These are phyloP conservation scores for Podospora tetraspora DNA, from an alignment of 495 filamentous ascomycete genomes.

Conservation along the genomic window DNA sequence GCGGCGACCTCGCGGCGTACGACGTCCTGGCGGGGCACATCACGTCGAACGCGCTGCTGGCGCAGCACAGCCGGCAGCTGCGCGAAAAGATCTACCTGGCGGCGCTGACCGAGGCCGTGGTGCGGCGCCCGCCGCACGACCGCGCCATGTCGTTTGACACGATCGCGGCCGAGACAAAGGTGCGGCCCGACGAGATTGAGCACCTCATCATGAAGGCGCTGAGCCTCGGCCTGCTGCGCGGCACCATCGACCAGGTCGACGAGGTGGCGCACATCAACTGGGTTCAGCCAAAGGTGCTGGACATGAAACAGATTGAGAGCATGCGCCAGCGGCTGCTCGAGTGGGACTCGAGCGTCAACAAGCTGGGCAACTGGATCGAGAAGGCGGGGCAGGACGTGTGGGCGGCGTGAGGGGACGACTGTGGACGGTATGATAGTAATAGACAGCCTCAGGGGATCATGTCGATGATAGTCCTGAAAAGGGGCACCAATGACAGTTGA, in stretches of 20 bases:
- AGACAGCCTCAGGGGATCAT: slow-evolving; percentile 4
- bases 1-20: slow-evolving; percentile 84
- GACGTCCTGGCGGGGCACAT: slow-evolving; percentile 75
- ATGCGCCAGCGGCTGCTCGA: slow-evolving; percentile 85
- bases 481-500: background rate
- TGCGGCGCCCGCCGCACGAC: slow-evolving; percentile 91
- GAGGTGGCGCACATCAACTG: slow-evolving; percentile 92
- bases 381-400: slow-evolving; percentile 81
- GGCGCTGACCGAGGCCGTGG: slow-evolving; percentile 92
- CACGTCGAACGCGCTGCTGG: slow-evolving; percentile 68
- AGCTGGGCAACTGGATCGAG: slow-evolving; percentile 93
- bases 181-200: slow-evolving; percentile 85
- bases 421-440: slow-evolving; percentile 9
- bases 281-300: slow-evolving; percentile 97
- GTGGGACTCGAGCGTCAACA: slow-evolving; percentile 93
- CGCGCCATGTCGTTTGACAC: slow-evolving; percentile 85
- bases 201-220: slow-evolving; percentile 98
- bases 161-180: slow-evolving; percentile 88
- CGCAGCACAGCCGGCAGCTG: slow-evolving; percentile 73
- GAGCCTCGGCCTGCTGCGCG: slow-evolving; percentile 81
- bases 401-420: slow-evolving; percentile 56
- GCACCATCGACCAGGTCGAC: slow-evolving; percentile 94
- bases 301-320: slow-evolving; percentile 90
- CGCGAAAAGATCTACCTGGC: slow-evolving; percentile 97
- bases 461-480: background rate